phyloP scores from a whole-genome alignment of 257 asterid genomes.

The Plantago major region DNA sequence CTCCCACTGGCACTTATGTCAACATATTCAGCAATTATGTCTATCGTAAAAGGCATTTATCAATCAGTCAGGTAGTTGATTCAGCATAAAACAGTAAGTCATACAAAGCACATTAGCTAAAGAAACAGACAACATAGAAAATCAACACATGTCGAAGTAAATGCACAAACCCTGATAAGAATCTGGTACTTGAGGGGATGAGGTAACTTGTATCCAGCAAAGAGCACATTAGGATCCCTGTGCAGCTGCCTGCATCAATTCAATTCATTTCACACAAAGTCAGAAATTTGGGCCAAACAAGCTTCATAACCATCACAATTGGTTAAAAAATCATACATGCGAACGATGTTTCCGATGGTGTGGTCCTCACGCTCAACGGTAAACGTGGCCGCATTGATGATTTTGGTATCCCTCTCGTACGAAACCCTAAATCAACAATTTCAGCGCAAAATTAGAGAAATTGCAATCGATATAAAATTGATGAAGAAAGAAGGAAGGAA shows the following conservation, averaged over 20 bases:
- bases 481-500: background rate
- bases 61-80: no score
- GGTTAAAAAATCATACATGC: constrained; percentile 47
- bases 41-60: no score
- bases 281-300: no score
- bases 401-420: constrained; percentile 91
- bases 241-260: constrained; percentile 68
- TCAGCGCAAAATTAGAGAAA: background rate
- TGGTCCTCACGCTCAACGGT: constrained; percentile 95
- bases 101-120: no score
- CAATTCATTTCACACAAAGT: background rate
- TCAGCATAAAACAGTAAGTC: no score
- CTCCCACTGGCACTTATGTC: no score
- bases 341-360: constrained; percentile 85
- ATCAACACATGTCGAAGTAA: background rate
- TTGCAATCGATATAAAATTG: background rate
- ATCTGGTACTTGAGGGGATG: constrained; percentile 98
- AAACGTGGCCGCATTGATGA: constrained; percentile 86
- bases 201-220: constrained; percentile 95
- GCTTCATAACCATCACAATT: no score
- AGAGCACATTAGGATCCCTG: constrained; percentile 74
- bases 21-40: no score
- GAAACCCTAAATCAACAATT: constrained; percentile 53
- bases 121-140: background rate
- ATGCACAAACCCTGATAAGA: constrained; percentile 62